Base-by-base conservation (phyloP, 805 yeast genomes). In the Grigorovia transvaalensis region DNA sequence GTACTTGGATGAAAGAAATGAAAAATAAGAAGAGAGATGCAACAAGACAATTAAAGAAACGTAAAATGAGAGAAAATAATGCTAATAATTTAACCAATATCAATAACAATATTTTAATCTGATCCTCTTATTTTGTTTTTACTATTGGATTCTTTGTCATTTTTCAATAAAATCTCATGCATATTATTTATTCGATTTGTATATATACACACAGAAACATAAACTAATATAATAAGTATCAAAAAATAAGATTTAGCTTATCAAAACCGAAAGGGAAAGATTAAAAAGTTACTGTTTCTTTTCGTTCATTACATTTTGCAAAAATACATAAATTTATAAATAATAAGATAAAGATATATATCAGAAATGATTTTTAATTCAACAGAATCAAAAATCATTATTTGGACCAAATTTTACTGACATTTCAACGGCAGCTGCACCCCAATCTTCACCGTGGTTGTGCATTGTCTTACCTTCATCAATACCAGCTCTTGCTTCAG, bases 361-460 rank as follows among this genome's bases (percentile, higher is more conserved):
- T 9, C 33, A n/a, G n/a, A 29, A 41, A 27, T 12, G 38, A 29
- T 51, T 50, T 13, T 27, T 17, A 17, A 45, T 45, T 3, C 18
- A 29, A 7, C 13, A 15, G 23, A 43, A 15, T 30, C 19, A 42
- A 18, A 56, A 49, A 53, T 51, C 41, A 57, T 60, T 46, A 53
- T 53, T 45, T 49, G 58, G 56, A 33, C 66, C 66, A 53, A 67
- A 79, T 59, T 80, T 80, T 15, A 64, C 49, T 4, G 79, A 84
- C 98, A 93, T 91, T 73, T 91, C 99, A 29, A 93, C 96, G 15
- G 99, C 99, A 51, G 97, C 96, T 40, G 95, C 90, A 59, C 96
- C 99, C 99, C 99, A 91, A 69, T 93, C 99, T 64, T 79, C 88
- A 57, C 99, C 99, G 64, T 93, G 99, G 74, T 91, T 91, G 70